Evolutionary conservation across 2,329 filamentous ascomycete species (phyloP), one percentile per base, ranked within the genome.

Genomic region (Fusarium staphyleae): DNA sequence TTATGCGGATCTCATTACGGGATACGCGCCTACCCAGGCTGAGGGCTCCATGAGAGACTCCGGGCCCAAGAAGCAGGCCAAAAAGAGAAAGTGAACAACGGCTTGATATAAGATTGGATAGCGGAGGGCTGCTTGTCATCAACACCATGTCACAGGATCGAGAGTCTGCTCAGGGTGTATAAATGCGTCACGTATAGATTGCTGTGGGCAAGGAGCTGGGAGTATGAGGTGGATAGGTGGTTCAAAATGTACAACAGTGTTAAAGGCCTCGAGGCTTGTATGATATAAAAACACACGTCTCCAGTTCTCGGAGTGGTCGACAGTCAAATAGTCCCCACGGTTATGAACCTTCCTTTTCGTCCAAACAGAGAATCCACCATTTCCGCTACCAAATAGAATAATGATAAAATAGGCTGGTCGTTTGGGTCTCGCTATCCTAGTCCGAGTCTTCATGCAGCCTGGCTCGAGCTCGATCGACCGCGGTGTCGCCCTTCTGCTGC

Each of bases 361-460:
- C 34, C 55, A 35, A 19, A 28, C 45, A 47, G 28, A 43, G 33
- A 45, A 22, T 15, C 19, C 36, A 33, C 35, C 19, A 30, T 33
- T 28, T 40, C 40, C 60, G 55, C 48, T 55, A 52, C 55, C 42
- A 39, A 30, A 49, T 30, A 44, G 54, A 53, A 55, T 30, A 39
- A 60, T 55, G 47, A 22, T 56, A 54, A 60, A 49, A 43, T 39
- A 24, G 44, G 41, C 29, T 16, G 39, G 49, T 54, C 41, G 36
- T 34, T 22, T 40, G 18, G 15, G 32, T 14, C 43, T n/a, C 18
- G 32, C 30, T 16, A 32, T 41, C 26, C 74, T 80, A 85, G 62
- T 85, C 81, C 51, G 83, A 86, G 67, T 87, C 83, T 48, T 84
- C 81, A 60, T 85, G 77, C 66, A 86, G 83, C 40, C 77, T 80